These are phyloP conservation scores for Sphaerulina vaccinii DNA, from an alignment of 2,329 filamentous ascomycete species.

Conservation along the genomic window DNA sequence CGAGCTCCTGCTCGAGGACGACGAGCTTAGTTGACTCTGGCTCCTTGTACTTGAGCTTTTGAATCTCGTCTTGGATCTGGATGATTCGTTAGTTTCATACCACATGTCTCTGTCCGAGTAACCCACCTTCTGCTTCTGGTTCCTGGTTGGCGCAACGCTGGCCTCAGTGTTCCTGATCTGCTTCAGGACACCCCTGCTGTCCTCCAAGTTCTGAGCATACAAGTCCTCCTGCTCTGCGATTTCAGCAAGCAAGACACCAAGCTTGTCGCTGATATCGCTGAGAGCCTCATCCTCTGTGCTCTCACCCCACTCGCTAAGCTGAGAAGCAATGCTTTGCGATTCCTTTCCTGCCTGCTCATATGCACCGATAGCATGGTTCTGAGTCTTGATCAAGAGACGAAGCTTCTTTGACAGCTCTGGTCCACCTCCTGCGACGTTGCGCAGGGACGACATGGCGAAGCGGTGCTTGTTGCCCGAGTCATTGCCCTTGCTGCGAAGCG, in stretches of 20 bases:
- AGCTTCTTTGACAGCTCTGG: slow-evolving; percentile 87
- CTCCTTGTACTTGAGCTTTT: slow-evolving; percentile 87
- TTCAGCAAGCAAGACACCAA: slow-evolving; percentile 87
- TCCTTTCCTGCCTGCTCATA: slow-evolving; percentile 84
- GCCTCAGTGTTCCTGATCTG: slow-evolving; percentile 92
- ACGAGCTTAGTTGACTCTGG: slow-evolving; percentile 78
- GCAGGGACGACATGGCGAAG: slow-evolving; percentile 84
- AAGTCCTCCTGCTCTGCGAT: slow-evolving; percentile 90
- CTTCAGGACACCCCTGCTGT: slow-evolving; percentile 79
- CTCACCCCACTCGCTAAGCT: slow-evolving; percentile 96
- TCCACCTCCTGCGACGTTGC: slow-evolving; percentile 73
- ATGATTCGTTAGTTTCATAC: background rate
- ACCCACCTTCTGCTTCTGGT: slow-evolving; percentile 70
- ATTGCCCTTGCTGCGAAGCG: slow-evolving; percentile 66
- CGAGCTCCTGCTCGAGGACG: slow-evolving; percentile 90
- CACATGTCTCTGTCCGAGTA: background rate
- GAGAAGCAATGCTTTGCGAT: slow-evolving; percentile 77
- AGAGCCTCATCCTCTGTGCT: slow-evolving; percentile 82
- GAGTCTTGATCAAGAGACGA: slow-evolving; percentile 89
- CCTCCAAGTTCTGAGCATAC: slow-evolving; percentile 84
- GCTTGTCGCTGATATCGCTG: slow-evolving; percentile 90
- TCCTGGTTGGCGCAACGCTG: slow-evolving; percentile 88
- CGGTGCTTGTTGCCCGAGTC: slow-evolving; percentile 56
- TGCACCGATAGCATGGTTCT: slow-evolving; percentile 82
- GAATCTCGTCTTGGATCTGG: slow-evolving; percentile 83